Evolutionary conservation across 768 basidiomycete genomes (phyloP), one percentile per base, ranked within the genome.

Genomic region (Neoboletus subvelutipes): DNA sequence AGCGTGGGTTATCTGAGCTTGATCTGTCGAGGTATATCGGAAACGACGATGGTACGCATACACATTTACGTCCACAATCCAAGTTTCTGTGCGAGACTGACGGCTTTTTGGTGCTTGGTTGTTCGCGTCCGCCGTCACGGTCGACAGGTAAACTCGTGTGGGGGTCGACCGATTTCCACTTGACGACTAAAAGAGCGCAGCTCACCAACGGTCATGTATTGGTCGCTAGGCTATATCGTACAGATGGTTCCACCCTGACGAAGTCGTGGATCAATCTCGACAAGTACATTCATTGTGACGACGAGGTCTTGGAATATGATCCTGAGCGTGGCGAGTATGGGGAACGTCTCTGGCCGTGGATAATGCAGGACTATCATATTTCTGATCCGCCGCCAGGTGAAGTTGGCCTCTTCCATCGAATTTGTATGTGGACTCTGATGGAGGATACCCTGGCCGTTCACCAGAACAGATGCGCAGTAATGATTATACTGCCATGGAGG

Each of bases 241-340:
- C 22, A 6, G 37, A 51, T 4, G 22, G 20, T 4, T 8, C 3
- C 20, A 47, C 47, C 29, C 26, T 51, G 20, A 29, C 24, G 7
- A 13, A 40, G 8, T 55, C 54, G 12, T 55, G 54, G 54, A 50
- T 55, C 33, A 55, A 55, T 50, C 54, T 55, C 39, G 54, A 55
- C 46, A 34, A 12, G 22, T 51, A 52, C 22, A 34, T 55, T 18
- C 54, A 51, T 22, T 41, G 31, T 17, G 49, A 51, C 22, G 47
- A 55, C 9, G 54, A 55, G 20, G 54, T 51, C 2, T 41, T 55
- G 54, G 54, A 51, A 13, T 55, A 51, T 11, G 54, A 55, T 51
- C 37, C 47, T 8, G 43, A 51, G 13, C 54, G 54, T 39, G 18
- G 2, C 7, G 31, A 52, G 9, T 10, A 22, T n/a, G 48, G 29